Percentiles rank a stretch among this genome's conserved stretches.
Conservation (phyloP, 257 asterid species). For the Solanum arcanum region DNA sequence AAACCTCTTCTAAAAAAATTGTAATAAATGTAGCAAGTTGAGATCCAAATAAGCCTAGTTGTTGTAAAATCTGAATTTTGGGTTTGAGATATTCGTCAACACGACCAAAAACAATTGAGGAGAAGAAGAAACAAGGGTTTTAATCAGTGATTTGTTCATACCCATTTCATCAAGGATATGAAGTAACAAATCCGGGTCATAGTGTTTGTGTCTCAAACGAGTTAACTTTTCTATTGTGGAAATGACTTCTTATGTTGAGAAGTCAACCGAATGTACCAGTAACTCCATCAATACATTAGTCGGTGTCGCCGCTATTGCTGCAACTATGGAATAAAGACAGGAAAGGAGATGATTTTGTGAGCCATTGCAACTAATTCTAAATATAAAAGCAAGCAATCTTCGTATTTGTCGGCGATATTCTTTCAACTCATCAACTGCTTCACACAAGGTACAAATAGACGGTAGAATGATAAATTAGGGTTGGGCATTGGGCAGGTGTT, state of each 20-base stretch:
- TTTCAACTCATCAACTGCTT: not conserved
- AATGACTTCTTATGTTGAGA: not conserved
- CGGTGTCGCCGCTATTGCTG: not conserved
- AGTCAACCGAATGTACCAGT: not conserved
- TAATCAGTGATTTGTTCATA: conserved; percentile 5
- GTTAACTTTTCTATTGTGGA: not conserved
- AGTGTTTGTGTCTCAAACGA: not conserved
- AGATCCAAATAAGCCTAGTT: conserved; percentile 2
- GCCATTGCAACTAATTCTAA: not conserved
- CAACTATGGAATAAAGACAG: not conserved
- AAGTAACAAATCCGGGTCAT: not conserved
- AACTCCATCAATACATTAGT: not conserved
- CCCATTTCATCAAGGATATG: not conserved
- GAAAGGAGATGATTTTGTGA: not conserved
- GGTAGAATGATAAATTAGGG: no score
- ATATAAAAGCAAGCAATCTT: not conserved
- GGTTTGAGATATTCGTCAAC: conserved; percentile 6
- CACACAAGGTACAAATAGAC: not conserved
- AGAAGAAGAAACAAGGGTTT: not conserved
- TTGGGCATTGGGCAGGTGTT: no score
- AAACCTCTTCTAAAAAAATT: not conserved
- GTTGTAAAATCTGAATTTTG: conserved; percentile 1
- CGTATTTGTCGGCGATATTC: not conserved
- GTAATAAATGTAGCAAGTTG: not conserved
- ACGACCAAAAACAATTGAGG: conserved; percentile 1